phyloP scores from a whole-genome alignment of 805 yeast genomes.

The Ogataea trehaloabstinens region DNA sequence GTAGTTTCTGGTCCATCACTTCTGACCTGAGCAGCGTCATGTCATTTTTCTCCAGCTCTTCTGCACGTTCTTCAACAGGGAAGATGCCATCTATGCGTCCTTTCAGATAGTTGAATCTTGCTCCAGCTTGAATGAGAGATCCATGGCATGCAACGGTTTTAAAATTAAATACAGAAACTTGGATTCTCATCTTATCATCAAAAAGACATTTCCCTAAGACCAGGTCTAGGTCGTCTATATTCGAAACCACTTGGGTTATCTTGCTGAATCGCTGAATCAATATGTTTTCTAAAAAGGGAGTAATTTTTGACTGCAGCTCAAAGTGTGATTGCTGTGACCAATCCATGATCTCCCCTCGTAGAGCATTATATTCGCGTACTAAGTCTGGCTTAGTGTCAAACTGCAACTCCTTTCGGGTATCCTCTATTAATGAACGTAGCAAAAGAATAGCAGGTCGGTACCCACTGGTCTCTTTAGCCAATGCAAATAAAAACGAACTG shows the following conservation, averaged over 20 bases:
- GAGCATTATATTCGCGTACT: slow-evolving; percentile 7
- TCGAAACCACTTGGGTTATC: slow-evolving; percentile 29
- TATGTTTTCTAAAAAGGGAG: slow-evolving; percentile 28
- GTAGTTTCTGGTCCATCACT: slow-evolving; percentile 23
- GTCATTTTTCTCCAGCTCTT: slow-evolving; percentile 9
- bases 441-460: slow-evolving; percentile 26
- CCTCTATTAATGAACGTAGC: slow-evolving; percentile 25
- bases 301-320: slow-evolving; percentile 33
- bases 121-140: slow-evolving; percentile 25
- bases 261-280: slow-evolving; percentile 28
- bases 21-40: slow-evolving; percentile 16
- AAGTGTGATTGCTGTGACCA: slow-evolving; percentile 36
- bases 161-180: slow-evolving; percentile 23
- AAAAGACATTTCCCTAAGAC: slow-evolving; percentile 29
- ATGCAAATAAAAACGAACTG: slow-evolving; percentile 23
- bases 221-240: slow-evolving; percentile 33
- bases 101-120: slow-evolving; percentile 28
- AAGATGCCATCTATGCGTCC: slow-evolving; percentile 28
- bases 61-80: slow-evolving; percentile 3
- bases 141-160: slow-evolving; percentile 29
- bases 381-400: slow-evolving; percentile 8
- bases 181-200: slow-evolving; percentile 23
- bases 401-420: slow-evolving; percentile 18
- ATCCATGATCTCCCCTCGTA: slow-evolving; percentile 23
- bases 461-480: slow-evolving; percentile 31